Evolutionary conservation across 768 basidiomycete genomes (phyloP).

Genomic region (Phylloporus sp.): DNA sequence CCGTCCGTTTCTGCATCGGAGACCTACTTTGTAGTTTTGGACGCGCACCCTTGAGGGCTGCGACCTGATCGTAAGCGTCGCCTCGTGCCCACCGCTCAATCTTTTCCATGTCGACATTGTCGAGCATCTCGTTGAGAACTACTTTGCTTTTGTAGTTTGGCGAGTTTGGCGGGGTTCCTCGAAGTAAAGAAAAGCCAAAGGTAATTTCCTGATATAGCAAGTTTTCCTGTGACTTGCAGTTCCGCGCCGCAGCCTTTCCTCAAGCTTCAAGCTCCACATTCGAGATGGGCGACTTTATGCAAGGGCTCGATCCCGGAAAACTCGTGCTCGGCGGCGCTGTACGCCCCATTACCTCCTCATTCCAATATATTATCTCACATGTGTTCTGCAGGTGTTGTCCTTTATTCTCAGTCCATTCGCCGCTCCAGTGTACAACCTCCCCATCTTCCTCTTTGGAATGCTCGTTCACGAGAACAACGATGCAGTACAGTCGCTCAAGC

Average conservation of each 20-base stretch:
- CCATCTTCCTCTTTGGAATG: slow-evolving; percentile 75
- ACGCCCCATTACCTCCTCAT: slow-evolving; percentile 10
- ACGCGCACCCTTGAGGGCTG: slow-evolving; percentile 69
- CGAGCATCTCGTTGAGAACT: slow-evolving; percentile 95
- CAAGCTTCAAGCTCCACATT: too few relatives aligned
- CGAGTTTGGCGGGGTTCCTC: too few relatives aligned
- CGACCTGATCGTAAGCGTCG: slow-evolving; percentile 96
- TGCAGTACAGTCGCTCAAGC: slow-evolving; percentile 56
- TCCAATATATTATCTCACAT: neutral
- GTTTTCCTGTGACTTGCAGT: too few relatives aligned
- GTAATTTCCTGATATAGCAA: too few relatives aligned
- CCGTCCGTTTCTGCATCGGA: slow-evolving; percentile 88
- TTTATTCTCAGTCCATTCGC: slow-evolving; percentile 52
- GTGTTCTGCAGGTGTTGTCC: slow-evolving; percentile 50
- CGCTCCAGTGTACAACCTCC: slow-evolving; percentile 69
- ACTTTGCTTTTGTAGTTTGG: slow-evolving; percentile 96
- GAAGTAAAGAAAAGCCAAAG: too few relatives aligned
- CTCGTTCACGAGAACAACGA: slow-evolving; percentile 70
- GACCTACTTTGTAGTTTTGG: slow-evolving; percentile 99
- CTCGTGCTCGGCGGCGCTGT: slow-evolving; percentile 64
- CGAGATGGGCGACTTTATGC: slow-evolving; percentile 64
- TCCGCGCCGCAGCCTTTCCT: too few relatives aligned
- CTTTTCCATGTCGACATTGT: slow-evolving; percentile 70
- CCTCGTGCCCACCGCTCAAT: slow-evolving; percentile 81
- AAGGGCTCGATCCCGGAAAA: slow-evolving; percentile 66